Evolutionary conservation across 106 monocot species (phyloP).

Genomic region (Dactylorhiza incarnata): DNA sequence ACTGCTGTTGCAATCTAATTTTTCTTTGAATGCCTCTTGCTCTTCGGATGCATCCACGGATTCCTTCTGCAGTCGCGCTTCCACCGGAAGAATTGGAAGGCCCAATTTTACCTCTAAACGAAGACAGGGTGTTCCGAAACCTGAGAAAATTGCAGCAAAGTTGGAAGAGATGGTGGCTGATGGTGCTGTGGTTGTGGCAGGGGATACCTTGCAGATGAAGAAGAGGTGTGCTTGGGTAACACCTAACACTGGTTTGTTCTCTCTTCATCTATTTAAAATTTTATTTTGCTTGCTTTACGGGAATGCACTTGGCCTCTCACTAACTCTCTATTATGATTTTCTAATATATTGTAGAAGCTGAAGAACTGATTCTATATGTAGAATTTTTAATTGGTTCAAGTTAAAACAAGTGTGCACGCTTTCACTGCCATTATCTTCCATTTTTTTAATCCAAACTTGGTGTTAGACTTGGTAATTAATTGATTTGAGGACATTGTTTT

Average conservation of each 20-base stretch:
- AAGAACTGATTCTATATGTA: not conserved
- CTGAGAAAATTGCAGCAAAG: slow-evolving; percentile 1
- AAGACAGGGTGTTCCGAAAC: slow-evolving; percentile 5
- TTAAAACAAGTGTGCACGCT: not conserved
- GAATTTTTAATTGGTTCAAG: not conserved
- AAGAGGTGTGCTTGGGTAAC: slow-evolving; percentile 25
- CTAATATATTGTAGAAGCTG: not conserved
- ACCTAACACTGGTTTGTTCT: slow-evolving; percentile 17
- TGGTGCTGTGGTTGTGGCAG: not conserved
- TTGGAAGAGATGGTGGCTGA: not conserved
- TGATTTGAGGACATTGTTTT: not conserved
- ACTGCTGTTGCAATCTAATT: slow-evolving; percentile 14
- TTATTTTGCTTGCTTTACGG: too few species aligned
- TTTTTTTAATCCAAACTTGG: not conserved
- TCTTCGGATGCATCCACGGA: slow-evolving; percentile 23
- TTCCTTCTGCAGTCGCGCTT: slow-evolving; percentile 20
- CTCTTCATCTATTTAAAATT: not conserved
- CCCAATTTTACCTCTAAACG: not conserved
- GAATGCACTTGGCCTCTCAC: too few species aligned
- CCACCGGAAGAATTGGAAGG: slow-evolving; percentile 20
- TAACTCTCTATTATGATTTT: not conserved
- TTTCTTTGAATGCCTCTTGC: slow-evolving; percentile 23
- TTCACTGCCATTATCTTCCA: not conserved
- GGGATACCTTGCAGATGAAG: slow-evolving; percentile 6
- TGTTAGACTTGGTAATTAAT: not conserved